Evolutionary conservation across 768 basidiomycete species (phyloP), one percentile per base, ranked within the genome.

Genomic region (Lactarius tabidus): DNA sequence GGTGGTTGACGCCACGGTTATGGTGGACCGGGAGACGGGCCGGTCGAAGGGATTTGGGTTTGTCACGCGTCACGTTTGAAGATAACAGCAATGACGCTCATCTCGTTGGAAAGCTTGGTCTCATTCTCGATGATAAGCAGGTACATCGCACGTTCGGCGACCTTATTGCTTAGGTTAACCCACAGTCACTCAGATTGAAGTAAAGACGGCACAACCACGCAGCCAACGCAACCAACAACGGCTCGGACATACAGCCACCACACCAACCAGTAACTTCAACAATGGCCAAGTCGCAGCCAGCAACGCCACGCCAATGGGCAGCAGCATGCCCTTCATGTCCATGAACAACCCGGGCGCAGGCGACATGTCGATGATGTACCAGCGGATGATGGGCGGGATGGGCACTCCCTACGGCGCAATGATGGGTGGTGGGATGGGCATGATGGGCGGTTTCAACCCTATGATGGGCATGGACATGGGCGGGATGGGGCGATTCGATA

Each of bases 41-140:
- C 79, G 94, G 57, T 95, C 92, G 77, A 97, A 98, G 75, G 97
- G 97, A 15, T 99, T 99, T 69, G 97, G 95, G 0, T 99, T 99
- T 73, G 93, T 98, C 14, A 96, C 94, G 0, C 73, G 93, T 98
- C 14, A 96, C 94, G 0, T 96, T 98, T 72, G 90, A 95, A 73
- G 90, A 93, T 67, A 89, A 88, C n/a, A 86, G 90, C 69, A 92
- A 95, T 26, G 89, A 93, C 66, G 88, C 89, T 41, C 90, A 95
- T 74, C 85, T 99, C 56, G 90, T 91, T 59, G 91, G 92, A 7
- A 91, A 93, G 71, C 80, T 98, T 28, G 89, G 93, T 71, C 91
- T 98, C n/a, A 33, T 70, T 18, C 57, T 70, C 64, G 95, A 98
- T 71, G 96, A 95, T 18, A 97, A 98, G 80, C 77, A 93, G 75